Percentiles rank a stretch among this genome's conserved stretches.
Evolutionary conservation across 169 alveolate genomes (phyloP).

Genomic region (Eimeria tenella): DNA sequence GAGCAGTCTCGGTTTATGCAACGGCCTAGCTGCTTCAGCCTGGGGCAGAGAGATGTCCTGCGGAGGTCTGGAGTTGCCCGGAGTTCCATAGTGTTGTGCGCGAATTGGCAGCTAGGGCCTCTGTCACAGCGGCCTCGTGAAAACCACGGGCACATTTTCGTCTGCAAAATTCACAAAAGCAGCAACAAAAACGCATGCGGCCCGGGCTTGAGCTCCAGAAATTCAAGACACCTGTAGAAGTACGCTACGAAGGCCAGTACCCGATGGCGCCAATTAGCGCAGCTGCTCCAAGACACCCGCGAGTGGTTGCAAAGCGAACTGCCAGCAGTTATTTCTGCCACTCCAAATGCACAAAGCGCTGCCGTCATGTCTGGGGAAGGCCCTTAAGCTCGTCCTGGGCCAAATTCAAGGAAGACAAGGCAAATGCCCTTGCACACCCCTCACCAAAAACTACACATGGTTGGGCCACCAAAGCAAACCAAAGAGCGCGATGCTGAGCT

Average conservation of each 20-base stretch:
- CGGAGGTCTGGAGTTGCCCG: constrained; percentile 74
- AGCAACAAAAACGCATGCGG: neutral
- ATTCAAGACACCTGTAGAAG: neutral
- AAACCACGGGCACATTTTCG: constrained; percentile 81
- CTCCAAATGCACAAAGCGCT: no score
- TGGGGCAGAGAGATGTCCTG: constrained; percentile 76
- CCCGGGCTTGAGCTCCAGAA: no score
- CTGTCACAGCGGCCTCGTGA: constrained; percentile 76
- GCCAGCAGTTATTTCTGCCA: no score
- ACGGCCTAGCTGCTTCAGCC: constrained; percentile 58
- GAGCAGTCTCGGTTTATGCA: constrained; percentile 59
- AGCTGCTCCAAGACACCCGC: no score
- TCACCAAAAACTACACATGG: neutral
- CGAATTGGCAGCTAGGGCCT: constrained; percentile 76
- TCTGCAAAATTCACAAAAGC: constrained; percentile 36
- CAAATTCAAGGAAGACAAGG: neutral
- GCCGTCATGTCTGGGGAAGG: no score
- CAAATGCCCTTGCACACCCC: neutral
- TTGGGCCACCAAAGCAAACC: no score
- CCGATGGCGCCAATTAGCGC: no score
- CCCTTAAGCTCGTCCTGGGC: no score
- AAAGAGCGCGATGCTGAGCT: neutral
- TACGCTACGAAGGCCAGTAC: neutral
- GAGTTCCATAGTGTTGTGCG: constrained; percentile 71
- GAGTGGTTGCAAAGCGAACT: no score